Base-by-base conservation (phyloP, 1,139 yeast species). In the Debaryomyces subglobosus region DNA sequence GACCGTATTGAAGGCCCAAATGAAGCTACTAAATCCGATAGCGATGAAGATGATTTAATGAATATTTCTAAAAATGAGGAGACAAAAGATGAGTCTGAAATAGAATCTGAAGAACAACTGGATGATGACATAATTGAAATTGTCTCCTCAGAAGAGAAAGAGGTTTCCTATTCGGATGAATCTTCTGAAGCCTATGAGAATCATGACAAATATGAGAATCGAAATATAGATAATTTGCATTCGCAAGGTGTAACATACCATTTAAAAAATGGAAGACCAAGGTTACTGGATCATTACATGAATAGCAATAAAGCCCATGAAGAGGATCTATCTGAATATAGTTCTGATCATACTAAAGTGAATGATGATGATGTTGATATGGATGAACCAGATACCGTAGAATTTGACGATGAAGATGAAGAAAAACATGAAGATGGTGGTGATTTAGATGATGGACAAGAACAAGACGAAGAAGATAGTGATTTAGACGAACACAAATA, bases 391-490 rank as follows among this genome's bases (percentile, higher is more conserved):
- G 36, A 20, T 53, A 23, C 49, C 53, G 44, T 52, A 54, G 49
- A 67, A 62, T 51, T 59, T 4, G n/a, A n/a, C n/a, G 52, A 45
- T 62, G 50, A 62, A 13, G 47, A 47, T 5, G 50, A 46, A 65
- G 57, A 62, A 10, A 54, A 60, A 13, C 59, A 56, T 6, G 57
- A 57, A 12, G 53, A 60, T 4, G 63, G 61, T 20, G 23, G 23
- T 20, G 23, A 20, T 20, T 4, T 20, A 20, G 23, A 20, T 53
- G 33, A 29, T 3, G 33, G 56, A 8, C 57, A 58, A n/a, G 52
- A 59, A 5, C 63, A 61, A 23, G 55, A 61, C 5, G 61, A 60
- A 9, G 53, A 52, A 8, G 64, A 62, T 18, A 48, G 5, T 20
- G 23, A 51, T 2, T 53, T 54, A 3, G 60, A 58, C 2, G 21